Percentiles rank a stretch among this genome's conserved stretches.
phyloP scores from a whole-genome alignment of 2,329 filamentous ascomycete genomes.

The Hypoxylon rubiginosum region DNA sequence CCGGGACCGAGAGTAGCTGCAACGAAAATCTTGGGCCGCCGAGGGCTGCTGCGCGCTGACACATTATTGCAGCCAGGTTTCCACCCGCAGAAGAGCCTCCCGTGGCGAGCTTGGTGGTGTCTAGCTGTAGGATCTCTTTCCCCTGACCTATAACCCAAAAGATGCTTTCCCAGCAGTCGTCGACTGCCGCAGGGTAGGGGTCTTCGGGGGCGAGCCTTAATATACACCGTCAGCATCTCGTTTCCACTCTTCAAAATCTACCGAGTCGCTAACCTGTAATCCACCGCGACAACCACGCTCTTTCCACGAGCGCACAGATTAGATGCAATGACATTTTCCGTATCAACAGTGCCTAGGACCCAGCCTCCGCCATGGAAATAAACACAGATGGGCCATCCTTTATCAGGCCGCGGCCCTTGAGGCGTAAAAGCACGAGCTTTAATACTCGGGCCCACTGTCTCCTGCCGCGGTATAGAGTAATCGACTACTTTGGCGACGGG shows the following conservation, averaged over 20 bases:
- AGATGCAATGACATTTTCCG: slow-evolving; percentile 69
- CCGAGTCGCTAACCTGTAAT: slow-evolving; percentile 61
- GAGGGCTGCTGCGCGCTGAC: slow-evolving; percentile 61
- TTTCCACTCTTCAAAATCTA: too few species aligned
- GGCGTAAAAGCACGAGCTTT: slow-evolving; percentile 66
- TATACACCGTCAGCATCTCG: slow-evolving; percentile 10
- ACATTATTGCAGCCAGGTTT: slow-evolving; percentile 66
- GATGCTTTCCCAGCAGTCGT: slow-evolving; percentile 69
- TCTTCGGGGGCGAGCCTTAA: slow-evolving; percentile 67
- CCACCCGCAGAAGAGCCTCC: slow-evolving; percentile 66
- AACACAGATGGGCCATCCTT: slow-evolving; percentile 68
- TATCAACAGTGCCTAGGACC: slow-evolving; percentile 70
- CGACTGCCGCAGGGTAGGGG: slow-evolving; percentile 68
- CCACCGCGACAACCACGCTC: slow-evolving; percentile 67
- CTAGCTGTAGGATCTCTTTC: slow-evolving; percentile 53
- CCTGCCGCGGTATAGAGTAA: slow-evolving; percentile 57
- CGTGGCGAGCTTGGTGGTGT: slow-evolving; percentile 61
- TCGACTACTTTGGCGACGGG: slow-evolving; percentile 63
- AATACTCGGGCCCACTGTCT: slow-evolving; percentile 63
- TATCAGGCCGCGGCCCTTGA: slow-evolving; percentile 55
- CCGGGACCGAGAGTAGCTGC: slow-evolving; percentile 69
- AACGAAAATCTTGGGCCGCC: slow-evolving; percentile 55
- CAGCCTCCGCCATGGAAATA: slow-evolving; percentile 72
- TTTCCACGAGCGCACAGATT: slow-evolving; percentile 64
- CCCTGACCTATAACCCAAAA: slow-evolving; percentile 59